Percentiles rank a stretch among this genome's conserved stretches.
Evolutionary conservation across 1,284 basidiomycete genomes (phyloP).

Genomic region (Filobasidium uniguttulatum): DNA sequence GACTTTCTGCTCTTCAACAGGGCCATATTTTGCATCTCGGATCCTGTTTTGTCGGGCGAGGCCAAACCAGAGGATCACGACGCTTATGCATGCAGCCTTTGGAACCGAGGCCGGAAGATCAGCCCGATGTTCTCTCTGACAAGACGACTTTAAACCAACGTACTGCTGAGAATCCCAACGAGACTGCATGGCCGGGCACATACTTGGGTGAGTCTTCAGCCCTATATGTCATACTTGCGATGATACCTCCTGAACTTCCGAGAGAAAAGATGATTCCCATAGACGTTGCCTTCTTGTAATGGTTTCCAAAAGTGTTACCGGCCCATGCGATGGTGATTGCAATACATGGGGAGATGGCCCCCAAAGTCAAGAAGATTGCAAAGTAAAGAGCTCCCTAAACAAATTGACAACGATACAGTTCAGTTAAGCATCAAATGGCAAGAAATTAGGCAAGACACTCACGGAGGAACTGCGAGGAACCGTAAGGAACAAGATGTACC

Average conservation of each 20-base stretch:
- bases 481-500: slow-evolving; percentile 37
- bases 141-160: slow-evolving; percentile 13
- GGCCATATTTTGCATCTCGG: slow-evolving; percentile 32
- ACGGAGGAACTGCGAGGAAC: slow-evolving; percentile 21
- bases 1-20: slow-evolving; percentile 19
- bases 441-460: too few relatives aligned
- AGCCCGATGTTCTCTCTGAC: not conserved
- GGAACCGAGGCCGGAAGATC: not conserved
- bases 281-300: slow-evolving; percentile 27
- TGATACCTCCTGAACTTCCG: slow-evolving; percentile 40
- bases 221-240: slow-evolving; percentile 28
- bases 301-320: slow-evolving; percentile 35
- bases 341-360: slow-evolving; percentile 35
- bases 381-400: slow-evolving; percentile 34
- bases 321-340: slow-evolving; percentile 39
- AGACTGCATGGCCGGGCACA: slow-evolving; percentile 32
- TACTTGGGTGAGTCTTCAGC: slow-evolving; percentile 18
- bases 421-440: too few relatives aligned
- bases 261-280: slow-evolving; percentile 41
- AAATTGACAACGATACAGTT: too few relatives aligned
- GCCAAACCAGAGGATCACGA: slow-evolving; percentile 28
- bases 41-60: slow-evolving; percentile 32
- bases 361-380: slow-evolving; percentile 38
- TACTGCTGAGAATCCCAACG: slow-evolving; percentile 31
- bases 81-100: slow-evolving; percentile 23